Evolutionary conservation across 1,284 basidiomycete genomes (phyloP).

Genomic region (Fomitopsis schrenkii): DNA sequence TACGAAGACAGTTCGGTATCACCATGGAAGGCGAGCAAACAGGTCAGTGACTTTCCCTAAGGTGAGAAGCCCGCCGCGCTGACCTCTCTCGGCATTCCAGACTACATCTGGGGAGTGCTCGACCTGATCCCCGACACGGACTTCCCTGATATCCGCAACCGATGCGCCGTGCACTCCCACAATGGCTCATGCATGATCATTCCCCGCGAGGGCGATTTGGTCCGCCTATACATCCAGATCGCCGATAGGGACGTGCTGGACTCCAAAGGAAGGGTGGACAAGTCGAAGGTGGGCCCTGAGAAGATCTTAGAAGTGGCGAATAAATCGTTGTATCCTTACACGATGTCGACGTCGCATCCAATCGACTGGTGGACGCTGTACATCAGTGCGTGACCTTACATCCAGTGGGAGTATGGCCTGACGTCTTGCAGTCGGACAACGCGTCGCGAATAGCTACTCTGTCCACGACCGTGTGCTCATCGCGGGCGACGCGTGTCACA

Average conservation of each 20-base stretch:
- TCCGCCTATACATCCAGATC: conserved; percentile 77
- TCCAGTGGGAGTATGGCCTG: neutral
- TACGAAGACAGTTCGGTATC: conserved; percentile 62
- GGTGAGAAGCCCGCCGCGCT: neutral
- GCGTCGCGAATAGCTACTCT: conserved; percentile 69
- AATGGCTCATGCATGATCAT: conserved; percentile 66
- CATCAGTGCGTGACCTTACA: conserved; percentile 34
- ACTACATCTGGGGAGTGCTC: conserved; percentile 79
- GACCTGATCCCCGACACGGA: conserved; percentile 69
- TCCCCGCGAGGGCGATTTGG: conserved; percentile 68
- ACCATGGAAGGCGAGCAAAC: conserved; percentile 78
- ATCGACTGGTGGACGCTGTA: conserved; percentile 85
- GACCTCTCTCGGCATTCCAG: conserved; percentile 20
- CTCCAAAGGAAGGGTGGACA: conserved; percentile 58
- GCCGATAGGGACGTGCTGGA: conserved; percentile 47
- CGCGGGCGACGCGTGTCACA: conserved; percentile 12
- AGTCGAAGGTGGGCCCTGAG: conserved; percentile 53
- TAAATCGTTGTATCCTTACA: conserved; percentile 67
- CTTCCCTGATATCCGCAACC: conserved; percentile 80
- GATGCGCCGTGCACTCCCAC: conserved; percentile 55
- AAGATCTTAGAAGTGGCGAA: conserved; percentile 64
- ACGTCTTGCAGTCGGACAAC: conserved; percentile 56
- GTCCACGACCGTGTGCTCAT: conserved; percentile 74
- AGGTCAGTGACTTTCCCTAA: conserved; percentile 23
- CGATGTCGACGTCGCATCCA: conserved; percentile 49